These are phyloP conservation scores for Entophlyctis luteolus DNA, from an alignment of 192 early-diverging fungal species.

Conservation along the genomic window DNA sequence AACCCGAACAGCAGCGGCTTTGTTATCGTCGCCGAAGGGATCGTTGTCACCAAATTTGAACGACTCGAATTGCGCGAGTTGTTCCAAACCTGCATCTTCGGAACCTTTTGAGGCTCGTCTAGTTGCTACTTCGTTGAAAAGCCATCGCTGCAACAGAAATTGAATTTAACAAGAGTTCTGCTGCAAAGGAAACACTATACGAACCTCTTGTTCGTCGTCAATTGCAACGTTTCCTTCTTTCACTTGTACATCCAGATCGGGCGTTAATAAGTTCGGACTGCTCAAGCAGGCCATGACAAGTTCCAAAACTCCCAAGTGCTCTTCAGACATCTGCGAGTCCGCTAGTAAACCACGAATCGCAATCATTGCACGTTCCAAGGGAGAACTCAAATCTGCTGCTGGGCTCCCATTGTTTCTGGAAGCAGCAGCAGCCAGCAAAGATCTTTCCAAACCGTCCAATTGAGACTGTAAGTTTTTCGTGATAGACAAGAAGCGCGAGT, in stretches of 20 bases:
- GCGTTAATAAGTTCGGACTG: conserved; percentile 47
- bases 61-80: conserved; percentile 15
- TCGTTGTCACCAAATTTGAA: conserved; percentile 24
- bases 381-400: conserved; percentile 50
- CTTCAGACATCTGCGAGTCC: conserved; percentile 27
- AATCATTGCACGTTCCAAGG: conserved; percentile 52
- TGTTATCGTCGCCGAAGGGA: not conserved
- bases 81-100: conserved; percentile 12
- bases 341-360: conserved; percentile 42
- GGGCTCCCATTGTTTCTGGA: conserved; percentile 27
- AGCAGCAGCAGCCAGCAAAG: conserved; percentile 18
- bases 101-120: not conserved
- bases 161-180: conserved; percentile 9
- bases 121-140: conserved; percentile 48
- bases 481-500: conserved; percentile 42
- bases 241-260: conserved; percentile 52
- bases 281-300: conserved; percentile 48
- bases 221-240: conserved; percentile 49
- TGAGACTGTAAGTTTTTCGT: conserved; percentile 47
- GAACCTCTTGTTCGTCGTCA: conserved; percentile 51
- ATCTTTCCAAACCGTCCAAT: conserved; percentile 43
- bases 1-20: not conserved
- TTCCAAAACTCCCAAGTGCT: conserved; percentile 40
- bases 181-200: not conserved
- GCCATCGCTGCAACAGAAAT: conserved; percentile 41